phyloP scores from a whole-genome alignment of 495 filamentous ascomycete species.

The Pyronema domesticum region DNA sequence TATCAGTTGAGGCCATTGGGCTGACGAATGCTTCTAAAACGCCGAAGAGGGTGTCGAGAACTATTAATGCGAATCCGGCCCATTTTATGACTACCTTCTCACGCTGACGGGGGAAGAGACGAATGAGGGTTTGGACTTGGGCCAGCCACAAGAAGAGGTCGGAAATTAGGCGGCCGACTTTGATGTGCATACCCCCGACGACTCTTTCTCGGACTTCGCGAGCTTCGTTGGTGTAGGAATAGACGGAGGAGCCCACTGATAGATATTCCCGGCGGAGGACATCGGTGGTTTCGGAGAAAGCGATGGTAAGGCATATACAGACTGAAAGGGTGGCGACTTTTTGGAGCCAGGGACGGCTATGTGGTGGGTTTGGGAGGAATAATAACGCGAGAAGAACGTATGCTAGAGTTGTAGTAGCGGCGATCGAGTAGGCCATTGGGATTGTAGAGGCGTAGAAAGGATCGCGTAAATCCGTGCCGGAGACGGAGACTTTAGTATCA shows the following conservation, averaged over 20 bases:
- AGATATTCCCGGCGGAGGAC: conserved; percentile 69
- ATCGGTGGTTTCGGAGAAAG: conserved; percentile 71
- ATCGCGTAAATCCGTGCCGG: conserved; percentile 46
- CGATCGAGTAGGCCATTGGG: conserved; percentile 80
- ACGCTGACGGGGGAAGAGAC: conserved; percentile 85
- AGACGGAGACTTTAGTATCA: conserved; percentile 21
- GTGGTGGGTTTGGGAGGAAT: conserved; percentile 58
- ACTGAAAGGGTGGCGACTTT: conserved; percentile 84
- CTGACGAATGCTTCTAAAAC: conserved; percentile 70
- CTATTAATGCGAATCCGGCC: conserved; percentile 84
- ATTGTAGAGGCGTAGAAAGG: conserved; percentile 87
- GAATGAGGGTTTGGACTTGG: conserved; percentile 88
- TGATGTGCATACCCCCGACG: conserved; percentile 63
- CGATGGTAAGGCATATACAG: conserved; percentile 80
- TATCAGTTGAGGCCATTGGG: conserved; percentile 42
- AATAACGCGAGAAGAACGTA: conserved; percentile 92
- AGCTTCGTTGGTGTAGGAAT: conserved; percentile 41
- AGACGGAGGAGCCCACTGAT: conserved; percentile 25
- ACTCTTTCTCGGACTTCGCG: conserved; percentile 52
- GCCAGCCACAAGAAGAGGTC: conserved; percentile 94
- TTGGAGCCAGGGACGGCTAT: conserved; percentile 88
- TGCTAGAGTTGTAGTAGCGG: conserved; percentile 74
- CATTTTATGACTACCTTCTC: conserved; percentile 98
- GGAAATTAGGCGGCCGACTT: conserved; percentile 75
- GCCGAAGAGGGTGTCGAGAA: conserved; percentile 74